Percentiles rank a stretch among this genome's conserved stretches.
These are phyloP conservation scores for Mrakia gelida DNA, from an alignment of 768 basidiomycete genomes.

Conservation along the genomic window DNA sequence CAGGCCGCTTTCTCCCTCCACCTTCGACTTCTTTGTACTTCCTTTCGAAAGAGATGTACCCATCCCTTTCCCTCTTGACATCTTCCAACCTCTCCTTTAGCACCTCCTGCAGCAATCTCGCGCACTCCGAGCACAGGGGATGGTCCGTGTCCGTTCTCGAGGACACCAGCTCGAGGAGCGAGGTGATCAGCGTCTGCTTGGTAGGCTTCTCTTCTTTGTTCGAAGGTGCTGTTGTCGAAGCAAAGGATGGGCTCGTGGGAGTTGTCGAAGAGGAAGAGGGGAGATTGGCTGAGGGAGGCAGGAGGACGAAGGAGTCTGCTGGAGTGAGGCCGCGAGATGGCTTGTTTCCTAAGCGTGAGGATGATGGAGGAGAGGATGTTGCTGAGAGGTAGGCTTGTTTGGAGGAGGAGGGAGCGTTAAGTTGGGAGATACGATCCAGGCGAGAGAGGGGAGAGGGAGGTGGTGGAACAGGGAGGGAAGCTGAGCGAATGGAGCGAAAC, in stretches of 20 bases:
- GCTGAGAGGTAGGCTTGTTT: slow-evolving; percentile 26
- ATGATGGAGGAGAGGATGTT: neutral
- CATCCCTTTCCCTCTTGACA: slow-evolving; percentile 83
- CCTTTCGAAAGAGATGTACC: slow-evolving; percentile 87
- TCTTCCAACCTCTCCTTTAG: slow-evolving; percentile 81
- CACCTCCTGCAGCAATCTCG: slow-evolving; percentile 67
- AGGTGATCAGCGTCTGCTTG: slow-evolving; percentile 34
- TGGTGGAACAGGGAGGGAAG: slow-evolving; percentile 21
- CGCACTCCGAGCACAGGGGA: slow-evolving; percentile 92
- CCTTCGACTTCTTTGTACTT: slow-evolving; percentile 63
- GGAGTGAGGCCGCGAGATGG: slow-evolving; percentile 44
- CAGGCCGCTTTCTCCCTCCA: slow-evolving; percentile 60
- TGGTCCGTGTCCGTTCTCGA: slow-evolving; percentile 62
- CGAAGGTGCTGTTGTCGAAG: slow-evolving; percentile 53
- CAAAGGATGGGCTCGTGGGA: slow-evolving; percentile 46
- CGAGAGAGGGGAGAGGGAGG: slow-evolving; percentile 18
- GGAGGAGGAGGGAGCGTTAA: slow-evolving; percentile 16
- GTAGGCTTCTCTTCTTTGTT: slow-evolving; percentile 8
- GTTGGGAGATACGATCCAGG: slow-evolving; percentile 13
- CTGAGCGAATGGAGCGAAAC: neutral
- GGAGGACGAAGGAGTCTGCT: slow-evolving; percentile 83
- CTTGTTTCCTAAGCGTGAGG: neutral
- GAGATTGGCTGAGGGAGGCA: slow-evolving; percentile 46
- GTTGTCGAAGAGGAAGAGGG: slow-evolving; percentile 38
- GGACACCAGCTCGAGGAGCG: slow-evolving; percentile 42